Percentiles rank a stretch among this genome's conserved stretches.
phyloP scores from a whole-genome alignment of 2,329 filamentous ascomycete species.

The Beauveria bassiana region DNA sequence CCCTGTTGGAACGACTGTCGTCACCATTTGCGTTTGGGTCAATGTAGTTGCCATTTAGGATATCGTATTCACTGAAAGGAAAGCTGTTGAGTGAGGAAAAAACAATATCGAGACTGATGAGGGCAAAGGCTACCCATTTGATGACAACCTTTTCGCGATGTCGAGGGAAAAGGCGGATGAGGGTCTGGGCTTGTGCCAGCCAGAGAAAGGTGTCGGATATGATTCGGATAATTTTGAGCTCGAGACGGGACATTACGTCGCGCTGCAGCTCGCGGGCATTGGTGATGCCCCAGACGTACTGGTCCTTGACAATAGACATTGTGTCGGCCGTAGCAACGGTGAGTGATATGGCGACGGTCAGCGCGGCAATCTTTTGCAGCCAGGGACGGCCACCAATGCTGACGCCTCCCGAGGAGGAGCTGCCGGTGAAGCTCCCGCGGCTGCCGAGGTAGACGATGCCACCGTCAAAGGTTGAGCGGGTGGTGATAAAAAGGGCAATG shows the following conservation, averaged over 20 bases:
- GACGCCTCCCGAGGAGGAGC: slow-evolving; percentile 68
- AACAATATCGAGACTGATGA: slow-evolving; percentile 83
- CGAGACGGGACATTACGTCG: slow-evolving; percentile 72
- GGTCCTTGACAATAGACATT: slow-evolving; percentile 71
- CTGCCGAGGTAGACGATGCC: slow-evolving; percentile 74
- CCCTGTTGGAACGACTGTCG: slow-evolving; percentile 44
- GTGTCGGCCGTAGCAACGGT: slow-evolving; percentile 92
- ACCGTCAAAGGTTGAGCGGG: slow-evolving; percentile 85
- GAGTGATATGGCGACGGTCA: slow-evolving; percentile 73
- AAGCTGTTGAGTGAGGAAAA: slow-evolving; percentile 94
- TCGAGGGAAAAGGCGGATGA: slow-evolving; percentile 90
- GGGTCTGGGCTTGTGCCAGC: slow-evolving; percentile 93
- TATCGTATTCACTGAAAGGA: slow-evolving; percentile 42
- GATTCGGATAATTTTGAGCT: slow-evolving; percentile 83
- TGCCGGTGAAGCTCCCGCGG: slow-evolving; percentile 79
- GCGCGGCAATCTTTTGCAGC: slow-evolving; percentile 76
- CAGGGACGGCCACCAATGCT: slow-evolving; percentile 88
- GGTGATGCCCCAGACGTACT: slow-evolving; percentile 73
- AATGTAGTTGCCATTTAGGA: slow-evolving; percentile 38
- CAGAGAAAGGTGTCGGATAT: slow-evolving; percentile 95
- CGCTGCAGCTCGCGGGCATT: slow-evolving; percentile 70
- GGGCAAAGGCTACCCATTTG: slow-evolving; percentile 94
- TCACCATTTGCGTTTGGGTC: slow-evolving; percentile 19
- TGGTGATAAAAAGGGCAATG: slow-evolving; percentile 88
- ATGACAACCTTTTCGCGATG: slow-evolving; percentile 98